Evolutionary conservation across 768 basidiomycete genomes (phyloP).

Genomic region (Boletus edulis): DNA sequence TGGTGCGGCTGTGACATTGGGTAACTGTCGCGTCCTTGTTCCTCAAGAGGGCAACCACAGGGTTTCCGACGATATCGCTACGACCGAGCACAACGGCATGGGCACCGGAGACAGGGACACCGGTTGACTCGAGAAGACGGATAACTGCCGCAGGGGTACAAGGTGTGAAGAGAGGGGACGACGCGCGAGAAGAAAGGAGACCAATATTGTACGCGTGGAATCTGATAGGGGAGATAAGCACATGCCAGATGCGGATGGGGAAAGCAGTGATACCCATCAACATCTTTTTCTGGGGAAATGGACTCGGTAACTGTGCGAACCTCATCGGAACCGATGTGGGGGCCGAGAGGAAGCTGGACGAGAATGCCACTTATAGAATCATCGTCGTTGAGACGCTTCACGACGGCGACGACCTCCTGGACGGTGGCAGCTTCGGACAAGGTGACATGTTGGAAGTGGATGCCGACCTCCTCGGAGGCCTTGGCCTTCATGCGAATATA

Average conservation of each 20-base stretch:
- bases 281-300: constrained; percentile 90
- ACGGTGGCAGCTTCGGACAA: constrained; percentile 68
- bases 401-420: constrained; percentile 71
- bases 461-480: constrained; percentile 92
- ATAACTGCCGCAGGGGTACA: constrained; percentile 96
- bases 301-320: constrained; percentile 94
- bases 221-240: constrained; percentile 38
- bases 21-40: constrained; percentile 94
- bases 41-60: constrained; percentile 87
- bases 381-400: constrained; percentile 82
- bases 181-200: constrained; percentile 86
- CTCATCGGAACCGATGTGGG: constrained; percentile 75
- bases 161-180: constrained; percentile 85
- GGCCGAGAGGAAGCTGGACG: constrained; percentile 91
- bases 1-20: constrained; percentile 92
- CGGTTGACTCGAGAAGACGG: constrained; percentile 85
- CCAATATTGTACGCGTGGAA: constrained; percentile 99
- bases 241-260: background rate
- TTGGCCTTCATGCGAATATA: constrained; percentile 99
- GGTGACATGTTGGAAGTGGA: constrained; percentile 78
- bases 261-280: constrained; percentile 74
- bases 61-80: constrained; percentile 96
- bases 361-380: constrained; percentile 83
- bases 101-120: constrained; percentile 70
- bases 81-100: constrained; percentile 92